These are phyloP conservation scores for Plantago ovata DNA, from an alignment of 257 asterid genomes.

Conservation along the genomic window DNA sequence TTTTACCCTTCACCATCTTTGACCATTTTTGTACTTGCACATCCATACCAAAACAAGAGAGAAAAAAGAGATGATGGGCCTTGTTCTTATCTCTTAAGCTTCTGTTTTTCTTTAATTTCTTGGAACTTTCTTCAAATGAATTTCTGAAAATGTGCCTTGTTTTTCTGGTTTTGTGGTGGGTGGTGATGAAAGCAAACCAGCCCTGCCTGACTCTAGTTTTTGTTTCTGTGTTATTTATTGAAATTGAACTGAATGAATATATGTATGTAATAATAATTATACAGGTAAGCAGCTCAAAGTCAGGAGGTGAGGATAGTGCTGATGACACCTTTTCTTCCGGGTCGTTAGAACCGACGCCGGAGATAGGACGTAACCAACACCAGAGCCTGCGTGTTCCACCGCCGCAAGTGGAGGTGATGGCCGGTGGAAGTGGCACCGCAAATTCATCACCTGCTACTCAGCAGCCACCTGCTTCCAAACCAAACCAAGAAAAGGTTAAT, in stretches of 20 bases:
- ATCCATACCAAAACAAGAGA: not conserved
- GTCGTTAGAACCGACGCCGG: too few species aligned
- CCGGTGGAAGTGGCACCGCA: constrained; percentile 35
- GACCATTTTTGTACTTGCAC: constrained; percentile 13
- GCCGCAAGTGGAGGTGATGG: constrained; percentile 31
- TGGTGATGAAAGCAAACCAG: constrained; percentile 32
- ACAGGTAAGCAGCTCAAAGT: constrained; percentile 77
- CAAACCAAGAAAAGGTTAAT: constrained; percentile 53
- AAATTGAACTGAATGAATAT: constrained; percentile 4
- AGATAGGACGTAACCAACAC: too few species aligned
- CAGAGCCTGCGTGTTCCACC: too few species aligned
- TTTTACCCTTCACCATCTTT: constrained; percentile 17
- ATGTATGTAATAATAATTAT: too few species aligned
- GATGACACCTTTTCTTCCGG: constrained; percentile 59
- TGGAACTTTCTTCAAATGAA: constrained; percentile 39
- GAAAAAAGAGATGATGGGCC: constrained; percentile 5
- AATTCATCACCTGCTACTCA: constrained; percentile 32
- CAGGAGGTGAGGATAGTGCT: constrained; percentile 67
- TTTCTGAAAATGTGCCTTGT: not conserved
- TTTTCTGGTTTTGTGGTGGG: constrained; percentile 10
- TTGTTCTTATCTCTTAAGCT: constrained; percentile 17
- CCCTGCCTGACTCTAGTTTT: constrained; percentile 29
- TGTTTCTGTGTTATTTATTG: constrained; percentile 10
- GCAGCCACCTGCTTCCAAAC: constrained; percentile 33
- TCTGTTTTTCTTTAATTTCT: not conserved